Base-by-base conservation (phyloP, 2,329 filamentous ascomycete species). In the Lecanosticta acicola region DNA sequence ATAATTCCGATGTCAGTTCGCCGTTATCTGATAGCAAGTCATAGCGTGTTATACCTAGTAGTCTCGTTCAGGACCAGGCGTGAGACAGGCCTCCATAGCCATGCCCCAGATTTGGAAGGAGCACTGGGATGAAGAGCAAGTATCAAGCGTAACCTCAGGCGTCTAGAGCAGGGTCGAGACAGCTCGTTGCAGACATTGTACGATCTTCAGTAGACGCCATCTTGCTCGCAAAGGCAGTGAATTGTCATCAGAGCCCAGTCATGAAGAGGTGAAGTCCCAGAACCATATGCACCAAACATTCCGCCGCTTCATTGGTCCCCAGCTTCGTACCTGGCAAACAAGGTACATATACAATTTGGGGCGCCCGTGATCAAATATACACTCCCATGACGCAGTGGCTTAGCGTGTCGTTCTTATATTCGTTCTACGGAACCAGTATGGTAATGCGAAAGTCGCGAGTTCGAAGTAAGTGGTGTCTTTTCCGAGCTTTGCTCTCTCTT, bases 361-460 rank as follows among this genome's bases (percentile, higher is more conserved):
- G 20, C 7, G 7, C 13, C 16, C 46, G 41, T 48, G 46, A 26
- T 44, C 35, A 48, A 41, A 48, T 35, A 32, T 48, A 48, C 46
- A 41, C 38, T 36, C 55, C 47, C 33, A 45, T 57, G 55, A 57
- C 55, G 55, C 55, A 57, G 55, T 54, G 55, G 55, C 50, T 56
- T 51, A 57, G 55, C 55, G 55, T 57, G 55, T 57, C 55, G 55
- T 57, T 57, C 55, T 57, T 57, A 57, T 57, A 57, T 47, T 49
- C 45, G 34, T 50, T 32, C 46, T 46, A 26, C 49, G 45, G 49
- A 43, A 55, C 34, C 43, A 37, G 39, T 54, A 54, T 56, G 44
- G 39, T 46, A 34, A 57, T 57, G 55, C 55, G 55, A 57, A 57
- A 57, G 55, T 57, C 55, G 55, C 41, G 55, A 54, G 54, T 55